Evolutionary conservation across 768 basidiomycete species (phyloP), one percentile per base, ranked within the genome.

Genomic region (Kwoniella shandongensis): DNA sequence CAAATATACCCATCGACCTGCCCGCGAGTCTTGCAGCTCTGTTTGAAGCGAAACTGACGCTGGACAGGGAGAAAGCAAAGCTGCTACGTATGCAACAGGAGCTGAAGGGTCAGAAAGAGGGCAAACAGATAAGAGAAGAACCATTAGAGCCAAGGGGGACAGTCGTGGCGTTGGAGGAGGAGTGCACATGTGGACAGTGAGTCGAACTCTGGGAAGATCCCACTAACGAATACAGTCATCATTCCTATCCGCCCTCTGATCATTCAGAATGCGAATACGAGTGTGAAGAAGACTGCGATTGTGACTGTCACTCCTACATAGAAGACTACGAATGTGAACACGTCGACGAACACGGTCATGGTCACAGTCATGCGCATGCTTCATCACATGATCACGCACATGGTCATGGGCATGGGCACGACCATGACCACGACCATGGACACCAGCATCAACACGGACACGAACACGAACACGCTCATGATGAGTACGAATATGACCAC

Each of bases 1-100:
- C 48, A 10, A 61, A 57, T 46, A 29, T 62, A 40, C 61, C 64
- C 7, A 70, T 70, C 29, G 72, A 73, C 39, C 49, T 73, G 0
- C 72, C 72, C 3, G 66, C 69, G 4, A 73, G 72, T 60, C 46
- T 73, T 22, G 72, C 72, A 2, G 72, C 72, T n/a, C 46, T 73
- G 13, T 73, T 73, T 61, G 72, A 73, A 38, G 72, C 72, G 17
- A 73, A 73, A 41, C 44, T 73, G 27, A 73, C 69, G 2, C 51
- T 73, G 40, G 72, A 73, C 61, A 53, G 72, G 38, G 72, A 73
- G 44, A 73, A 73, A 59, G 72, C 72, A 17, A 73, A 73, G 50
- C 42, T 73, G 41, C 46, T 73, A 20, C 51, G 62, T 32, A 73
- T 73, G 72, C 72, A 73, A 47, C 67, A 69, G 45, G 72, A 73